Conservation (phyloP, 2,329 filamentous ascomycete genomes). For the Neonectria punicea region DNA sequence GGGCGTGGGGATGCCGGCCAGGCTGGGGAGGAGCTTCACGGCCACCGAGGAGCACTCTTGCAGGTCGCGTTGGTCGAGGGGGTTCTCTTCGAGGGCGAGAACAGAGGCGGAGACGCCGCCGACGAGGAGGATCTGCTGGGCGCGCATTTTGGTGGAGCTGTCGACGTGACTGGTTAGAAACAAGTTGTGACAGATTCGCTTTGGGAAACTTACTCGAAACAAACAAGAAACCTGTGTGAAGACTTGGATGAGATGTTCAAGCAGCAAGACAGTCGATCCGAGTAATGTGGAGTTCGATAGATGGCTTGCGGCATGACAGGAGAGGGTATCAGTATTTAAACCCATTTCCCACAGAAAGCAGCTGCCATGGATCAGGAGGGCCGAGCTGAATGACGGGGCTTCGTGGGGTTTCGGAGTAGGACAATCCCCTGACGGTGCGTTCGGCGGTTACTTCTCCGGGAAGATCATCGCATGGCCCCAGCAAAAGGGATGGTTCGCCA, state of each 20-base stretch:
- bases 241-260: background rate
- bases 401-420: background rate
- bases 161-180: background rate
- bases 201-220: background rate
- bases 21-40: slow-evolving; percentile 27
- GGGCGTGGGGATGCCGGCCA: slow-evolving; percentile 37
- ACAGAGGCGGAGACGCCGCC: slow-evolving; percentile 13
- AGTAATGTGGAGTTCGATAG: background rate
- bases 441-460: background rate
- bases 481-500: background rate
- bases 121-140: slow-evolving; percentile 19
- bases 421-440: background rate
- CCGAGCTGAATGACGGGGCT: background rate
- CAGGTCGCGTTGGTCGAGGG: slow-evolving; percentile 31
- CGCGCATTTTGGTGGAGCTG: slow-evolving; percentile 3
- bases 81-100: slow-evolving; percentile 19
- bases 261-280: background rate
- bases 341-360: background rate
- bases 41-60: slow-evolving; percentile 37
- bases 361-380: background rate
- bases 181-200: background rate
- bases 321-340: background rate
- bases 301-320: too few relatives aligned
- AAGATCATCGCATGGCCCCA: background rate
- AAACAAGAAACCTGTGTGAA: background rate